Conservation (phyloP, 805 yeast genomes). For the Yarrowia porcina region DNA sequence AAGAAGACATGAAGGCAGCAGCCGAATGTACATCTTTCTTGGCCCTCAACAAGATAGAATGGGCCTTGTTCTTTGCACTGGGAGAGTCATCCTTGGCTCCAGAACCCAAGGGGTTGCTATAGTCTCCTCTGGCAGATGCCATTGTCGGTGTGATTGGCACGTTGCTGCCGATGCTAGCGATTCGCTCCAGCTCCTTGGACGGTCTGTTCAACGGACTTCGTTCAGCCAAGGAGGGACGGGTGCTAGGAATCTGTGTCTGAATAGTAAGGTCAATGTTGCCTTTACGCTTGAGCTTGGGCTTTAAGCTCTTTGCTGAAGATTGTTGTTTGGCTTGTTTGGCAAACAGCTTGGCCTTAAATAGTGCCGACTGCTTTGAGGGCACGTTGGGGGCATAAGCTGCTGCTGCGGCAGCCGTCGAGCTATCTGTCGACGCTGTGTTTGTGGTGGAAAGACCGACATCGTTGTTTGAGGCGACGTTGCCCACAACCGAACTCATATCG, state of each 20-base stretch:
- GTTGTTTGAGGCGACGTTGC: neutral
- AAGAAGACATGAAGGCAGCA: conserved; percentile 42
- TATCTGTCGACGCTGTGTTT: neutral
- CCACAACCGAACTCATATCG: neutral
- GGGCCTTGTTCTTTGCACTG: conserved; percentile 33
- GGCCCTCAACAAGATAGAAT: conserved; percentile 41
- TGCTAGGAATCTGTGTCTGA: conserved; percentile 34
- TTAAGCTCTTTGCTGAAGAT: conserved; percentile 26
- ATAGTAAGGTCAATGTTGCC: conserved; percentile 32
- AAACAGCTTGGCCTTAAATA: conserved; percentile 39
- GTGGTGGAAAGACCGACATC: neutral
- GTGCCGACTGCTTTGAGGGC: conserved; percentile 30
- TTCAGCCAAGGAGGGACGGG: conserved; percentile 34
- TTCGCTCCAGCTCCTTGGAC: conserved; percentile 39
- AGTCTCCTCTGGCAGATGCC: conserved; percentile 11
- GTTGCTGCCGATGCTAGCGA: conserved; percentile 37
- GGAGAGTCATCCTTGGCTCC: conserved; percentile 27
- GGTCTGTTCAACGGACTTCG: conserved; percentile 38
- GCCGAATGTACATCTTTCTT: conserved; percentile 40
- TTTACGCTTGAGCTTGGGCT: conserved; percentile 19
- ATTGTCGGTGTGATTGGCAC: conserved; percentile 27
- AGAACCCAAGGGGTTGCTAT: neutral
- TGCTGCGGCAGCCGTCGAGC: conserved; percentile 37
- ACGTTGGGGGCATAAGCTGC: conserved; percentile 33
- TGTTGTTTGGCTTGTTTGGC: conserved; percentile 36